Evolutionary conservation across 441 rosid species (phyloP).

Genomic region (Aquilaria agallochum): DNA sequence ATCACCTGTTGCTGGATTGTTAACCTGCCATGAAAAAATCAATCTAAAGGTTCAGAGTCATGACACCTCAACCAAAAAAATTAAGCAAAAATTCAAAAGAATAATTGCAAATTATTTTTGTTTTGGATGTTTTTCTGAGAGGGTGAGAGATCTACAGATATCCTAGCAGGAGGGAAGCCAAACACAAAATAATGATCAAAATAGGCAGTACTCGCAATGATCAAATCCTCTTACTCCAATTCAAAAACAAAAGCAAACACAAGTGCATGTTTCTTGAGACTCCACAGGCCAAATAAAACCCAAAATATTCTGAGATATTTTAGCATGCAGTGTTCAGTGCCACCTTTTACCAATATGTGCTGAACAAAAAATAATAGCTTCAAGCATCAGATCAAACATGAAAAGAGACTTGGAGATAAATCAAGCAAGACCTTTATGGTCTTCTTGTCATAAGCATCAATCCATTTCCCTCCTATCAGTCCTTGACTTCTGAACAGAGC

Average conservation of each 20-base stretch:
- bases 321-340: no score
- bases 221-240: no score
- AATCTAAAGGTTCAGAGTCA: neutral
- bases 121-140: no score
- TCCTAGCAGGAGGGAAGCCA: no score
- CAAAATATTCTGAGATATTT: no score
- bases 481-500: slow-evolving; percentile 70
- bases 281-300: no score
- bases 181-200: no score
- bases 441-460: slow-evolving; percentile 67
- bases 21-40: slow-evolving; percentile 45
- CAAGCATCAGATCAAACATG: neutral
- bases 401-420: neutral
- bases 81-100: neutral
- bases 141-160: no score
- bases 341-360: no score
- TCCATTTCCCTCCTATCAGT: slow-evolving; percentile 88
- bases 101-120: neutral
- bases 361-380: slow-evolving; percentile 5
- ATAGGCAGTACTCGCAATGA: no score
- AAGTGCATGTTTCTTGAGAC: no score
- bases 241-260: no score
- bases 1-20: slow-evolving; percentile 90
- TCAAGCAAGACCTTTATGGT: slow-evolving; percentile 50
- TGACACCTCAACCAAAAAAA: neutral